These are phyloP conservation scores for Yamagishiella unicocca DNA, from an alignment of 139 green algal species.

Conservation along the genomic window DNA sequence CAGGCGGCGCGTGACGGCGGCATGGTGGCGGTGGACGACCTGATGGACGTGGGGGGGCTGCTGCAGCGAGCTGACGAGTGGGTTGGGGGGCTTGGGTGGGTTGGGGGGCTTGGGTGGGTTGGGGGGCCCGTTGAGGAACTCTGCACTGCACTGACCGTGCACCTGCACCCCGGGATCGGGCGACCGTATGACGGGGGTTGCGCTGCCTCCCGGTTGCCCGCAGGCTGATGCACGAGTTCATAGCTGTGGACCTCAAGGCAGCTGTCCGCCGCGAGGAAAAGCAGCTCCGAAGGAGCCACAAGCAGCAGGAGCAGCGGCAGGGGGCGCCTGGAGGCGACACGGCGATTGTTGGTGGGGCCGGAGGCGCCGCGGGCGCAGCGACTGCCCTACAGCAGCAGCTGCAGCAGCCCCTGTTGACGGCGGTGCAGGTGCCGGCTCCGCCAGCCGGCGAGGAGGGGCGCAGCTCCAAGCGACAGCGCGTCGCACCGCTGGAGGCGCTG, in stretches of 20 bases:
- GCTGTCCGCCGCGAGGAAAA: not conserved
- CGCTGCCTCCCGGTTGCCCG: not conserved
- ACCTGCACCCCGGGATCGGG: no score
- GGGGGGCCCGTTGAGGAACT: no score
- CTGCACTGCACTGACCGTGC: no score
- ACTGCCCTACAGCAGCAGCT: not conserved
- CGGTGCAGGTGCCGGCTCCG: no score
- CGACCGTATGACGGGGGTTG: no score
- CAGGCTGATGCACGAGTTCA: constrained; percentile 30
- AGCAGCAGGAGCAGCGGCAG: not conserved
- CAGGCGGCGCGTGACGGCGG: not conserved
- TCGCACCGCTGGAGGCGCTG: not conserved
- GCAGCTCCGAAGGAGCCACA: not conserved
- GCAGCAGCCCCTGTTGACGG: not conserved
- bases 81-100: no score
- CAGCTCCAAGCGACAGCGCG: not conserved
- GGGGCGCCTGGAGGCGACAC: not conserved
- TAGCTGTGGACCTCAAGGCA: not conserved
- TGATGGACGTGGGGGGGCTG: constrained; percentile 27
- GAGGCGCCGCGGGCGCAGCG: no score
- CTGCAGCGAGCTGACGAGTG: constrained; percentile 17
- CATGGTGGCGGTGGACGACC: constrained; percentile 10
- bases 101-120: no score
- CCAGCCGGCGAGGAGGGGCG: not conserved
- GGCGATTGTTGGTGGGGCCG: not conserved